These are phyloP conservation scores for Penicillium diatomitis DNA, from an alignment of 495 filamentous ascomycete species.

Conservation along the genomic window DNA sequence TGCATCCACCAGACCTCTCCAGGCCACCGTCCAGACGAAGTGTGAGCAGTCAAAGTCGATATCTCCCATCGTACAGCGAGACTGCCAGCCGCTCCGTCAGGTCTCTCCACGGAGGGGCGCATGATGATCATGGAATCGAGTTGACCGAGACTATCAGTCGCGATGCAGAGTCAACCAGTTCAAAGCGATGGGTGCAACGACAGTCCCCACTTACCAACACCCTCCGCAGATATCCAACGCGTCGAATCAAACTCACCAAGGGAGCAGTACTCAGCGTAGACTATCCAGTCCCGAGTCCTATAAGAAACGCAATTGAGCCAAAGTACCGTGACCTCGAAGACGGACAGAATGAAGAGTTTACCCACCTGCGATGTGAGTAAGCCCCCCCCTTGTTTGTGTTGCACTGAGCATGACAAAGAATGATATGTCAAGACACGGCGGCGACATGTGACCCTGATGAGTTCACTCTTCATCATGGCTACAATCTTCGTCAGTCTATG, in stretches of 20 bases:
- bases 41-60: neutral
- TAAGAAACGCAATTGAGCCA: slow-evolving; percentile 87
- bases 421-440: slow-evolving; percentile 60
- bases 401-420: too few species aligned
- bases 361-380: slow-evolving; percentile 79
- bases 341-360: slow-evolving; percentile 79
- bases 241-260: slow-evolving; percentile 93
- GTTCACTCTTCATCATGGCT: slow-evolving; percentile 96
- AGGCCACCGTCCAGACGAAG: neutral
- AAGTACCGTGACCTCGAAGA: slow-evolving; percentile 85
- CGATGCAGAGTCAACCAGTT: neutral
- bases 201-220: neutral
- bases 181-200: neutral
- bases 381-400: neutral
- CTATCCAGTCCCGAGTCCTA: slow-evolving; percentile 93
- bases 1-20: neutral
- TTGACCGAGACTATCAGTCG: neutral
- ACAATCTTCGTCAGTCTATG: slow-evolving; percentile 97
- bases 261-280: slow-evolving; percentile 92
- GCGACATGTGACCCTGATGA: slow-evolving; percentile 97
- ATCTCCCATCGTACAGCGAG: neutral
- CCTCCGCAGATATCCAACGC: slow-evolving; percentile 72
- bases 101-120: neutral
- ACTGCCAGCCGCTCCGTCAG: neutral
- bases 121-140: neutral